A percentile compares a stretch with the other conserved stretches of the same genome.
Evolutionary conservation across 768 basidiomycete species (phyloP).

Genomic region (Serpula lacrymans): DNA sequence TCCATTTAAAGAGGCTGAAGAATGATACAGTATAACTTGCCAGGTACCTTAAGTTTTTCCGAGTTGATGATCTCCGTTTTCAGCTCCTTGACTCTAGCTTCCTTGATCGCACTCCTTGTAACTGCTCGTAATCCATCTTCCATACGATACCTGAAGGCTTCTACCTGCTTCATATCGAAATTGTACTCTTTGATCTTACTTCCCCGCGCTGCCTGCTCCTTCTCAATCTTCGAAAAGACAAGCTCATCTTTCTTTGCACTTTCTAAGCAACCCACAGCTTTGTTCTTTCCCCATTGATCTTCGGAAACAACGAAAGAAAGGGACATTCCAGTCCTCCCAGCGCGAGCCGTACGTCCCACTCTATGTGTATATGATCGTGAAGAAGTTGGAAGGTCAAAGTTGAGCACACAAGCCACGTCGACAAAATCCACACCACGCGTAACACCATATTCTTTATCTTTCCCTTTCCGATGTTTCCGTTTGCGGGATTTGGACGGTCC

Average conservation of each 20-base stretch:
- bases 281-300: constrained; percentile 69
- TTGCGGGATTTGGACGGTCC: constrained; percentile 42
- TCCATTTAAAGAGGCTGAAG: constrained; percentile 3
- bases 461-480: constrained; percentile 46
- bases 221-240: constrained; percentile 74
- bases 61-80: constrained; percentile 93
- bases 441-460: constrained; percentile 84
- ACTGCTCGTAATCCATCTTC: constrained; percentile 91
- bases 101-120: constrained; percentile 80
- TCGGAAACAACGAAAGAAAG: constrained; percentile 82
- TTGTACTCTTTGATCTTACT: constrained; percentile 78
- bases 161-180: constrained; percentile 94
- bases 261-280: constrained; percentile 64
- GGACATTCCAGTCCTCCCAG: constrained; percentile 89
- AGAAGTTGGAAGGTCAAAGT: constrained; percentile 94
- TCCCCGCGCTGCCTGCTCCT: constrained; percentile 60
- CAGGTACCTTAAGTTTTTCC: constrained; percentile 87
- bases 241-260: constrained; percentile 75
- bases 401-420: constrained; percentile 94
- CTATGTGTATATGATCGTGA: constrained; percentile 91
- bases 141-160: constrained; percentile 97
- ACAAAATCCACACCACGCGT: constrained; percentile 96
- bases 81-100: constrained; percentile 91
- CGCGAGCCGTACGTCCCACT: constrained; percentile 94
- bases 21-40: background rate